Evolutionary conservation across 495 filamentous ascomycete species (phyloP), one percentile per base, ranked within the genome.

Genomic region (Cercophora scortea): DNA sequence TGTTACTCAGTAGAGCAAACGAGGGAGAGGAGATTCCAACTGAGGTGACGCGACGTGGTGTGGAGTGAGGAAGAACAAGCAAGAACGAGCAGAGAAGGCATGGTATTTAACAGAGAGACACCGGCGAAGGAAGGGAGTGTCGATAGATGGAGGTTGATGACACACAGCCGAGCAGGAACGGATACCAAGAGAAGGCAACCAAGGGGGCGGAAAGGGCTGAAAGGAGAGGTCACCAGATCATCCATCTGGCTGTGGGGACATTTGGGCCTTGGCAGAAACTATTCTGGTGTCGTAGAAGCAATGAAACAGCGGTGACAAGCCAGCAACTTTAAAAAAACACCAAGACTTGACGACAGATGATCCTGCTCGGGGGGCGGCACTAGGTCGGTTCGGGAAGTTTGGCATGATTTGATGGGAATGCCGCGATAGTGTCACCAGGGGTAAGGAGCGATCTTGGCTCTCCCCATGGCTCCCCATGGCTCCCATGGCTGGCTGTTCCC

Each of bases 301-400:
- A 57, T 56, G 59, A 67, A 67, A 67, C 62, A 58, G 64, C 64
- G 64, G 64, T 67, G 64, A 67, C 64, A 61, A 55, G 57, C n/a
- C 47, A 53, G 49, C 49, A 45, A 47, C 50, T 52, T 50, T 54
- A 53, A 53, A 49, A 49, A 47, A 55, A 51, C 42, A 41, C 51
- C 51, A 49, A 54, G 45, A 53, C 25, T 25, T 25, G 25, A 25
- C 38, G 52, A 58, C 52, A 59, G 60, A 52, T 54, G 58, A 63
- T 65, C 61, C 58, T 60, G 52, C 52, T 38, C 38, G 54, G 45
- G 56, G 56, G 36, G 54, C 54, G 60, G 54, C 54, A 60, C 59
- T 57, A 57, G 60, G 59, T 67, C 36, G 57, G 55, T 59, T 65
- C 60, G 59, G 58, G 64, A 61, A 51, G 50, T 54, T 56, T 45